phyloP scores from a whole-genome alignment of 78 protist genomes.

The Dictyostelium purpureum region DNA sequence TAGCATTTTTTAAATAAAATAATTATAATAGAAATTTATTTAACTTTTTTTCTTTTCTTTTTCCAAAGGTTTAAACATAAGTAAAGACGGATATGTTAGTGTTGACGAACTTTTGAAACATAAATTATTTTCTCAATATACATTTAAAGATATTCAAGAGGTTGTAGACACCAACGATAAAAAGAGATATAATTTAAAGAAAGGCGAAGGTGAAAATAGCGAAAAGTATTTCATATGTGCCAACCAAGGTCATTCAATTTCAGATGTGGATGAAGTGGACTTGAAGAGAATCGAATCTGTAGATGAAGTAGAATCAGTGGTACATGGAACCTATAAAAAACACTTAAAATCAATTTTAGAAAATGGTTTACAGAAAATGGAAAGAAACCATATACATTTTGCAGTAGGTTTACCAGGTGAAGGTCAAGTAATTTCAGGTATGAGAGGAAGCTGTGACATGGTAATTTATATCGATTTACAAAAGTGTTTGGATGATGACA shows the following conservation, averaged over 20 bases:
- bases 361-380: constrained; percentile 49
- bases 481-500: constrained; percentile 9
- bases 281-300: background rate
- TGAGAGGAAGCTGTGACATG: constrained; percentile 26
- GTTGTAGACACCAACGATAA: constrained; percentile 67
- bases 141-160: constrained; percentile 2
- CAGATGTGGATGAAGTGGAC: constrained; percentile 14
- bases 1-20: no score
- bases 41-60: no score
- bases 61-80: background rate
- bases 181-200: background rate
- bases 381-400: constrained; percentile 51
- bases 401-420: constrained; percentile 24
- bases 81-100: constrained; percentile 12
- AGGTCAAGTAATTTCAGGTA: constrained; percentile 22
- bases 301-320: background rate
- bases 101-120: constrained; percentile 9
- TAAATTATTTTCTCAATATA: background rate
- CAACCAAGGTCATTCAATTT: constrained; percentile 62
- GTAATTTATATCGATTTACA: constrained; percentile 13
- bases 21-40: no score
- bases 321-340: constrained; percentile 64
- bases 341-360: constrained; percentile 35
- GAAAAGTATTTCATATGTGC: constrained; percentile 25
- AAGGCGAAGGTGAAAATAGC: background rate